A percentile compares a stretch with the other conserved stretches of the same genome.
These are phyloP conservation scores for Epichloe aotearoae DNA, from an alignment of 2,329 filamentous ascomycete species.

Conservation along the genomic window DNA sequence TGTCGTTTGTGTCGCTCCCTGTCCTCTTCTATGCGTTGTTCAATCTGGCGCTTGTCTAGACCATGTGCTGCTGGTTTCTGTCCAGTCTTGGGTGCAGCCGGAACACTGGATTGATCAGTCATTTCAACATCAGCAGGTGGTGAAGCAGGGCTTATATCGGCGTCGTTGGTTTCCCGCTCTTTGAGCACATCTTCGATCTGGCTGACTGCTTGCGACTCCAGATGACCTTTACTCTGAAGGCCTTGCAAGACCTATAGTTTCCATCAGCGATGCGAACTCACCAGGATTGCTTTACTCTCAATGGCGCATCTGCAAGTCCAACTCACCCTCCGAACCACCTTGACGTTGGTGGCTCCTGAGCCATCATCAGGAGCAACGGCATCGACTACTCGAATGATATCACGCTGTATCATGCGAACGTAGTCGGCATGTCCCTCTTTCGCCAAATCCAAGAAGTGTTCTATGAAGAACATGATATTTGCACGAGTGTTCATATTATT, in stretches of 20 bases:
- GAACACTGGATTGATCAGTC: conserved; percentile 27
- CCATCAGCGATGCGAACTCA: not conserved
- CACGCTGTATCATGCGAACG: conserved; percentile 85
- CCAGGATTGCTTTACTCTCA: no score
- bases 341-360: conserved; percentile 83
- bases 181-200: conserved; percentile 78
- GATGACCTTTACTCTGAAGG: conserved; percentile 56
- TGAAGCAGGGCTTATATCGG: conserved; percentile 39
- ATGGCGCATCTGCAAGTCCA: no score
- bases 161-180: conserved; percentile 55
- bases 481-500: conserved; percentile 94
- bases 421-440: conserved; percentile 67
- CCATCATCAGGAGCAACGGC: conserved; percentile 80
- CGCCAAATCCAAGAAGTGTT: conserved; percentile 82
- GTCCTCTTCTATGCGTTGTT: conserved; percentile 95
- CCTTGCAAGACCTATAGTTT: conserved; percentile 47
- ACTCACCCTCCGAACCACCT: conserved; percentile 70
- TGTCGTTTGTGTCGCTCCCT: conserved; percentile 85
- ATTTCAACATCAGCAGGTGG: conserved; percentile 31
- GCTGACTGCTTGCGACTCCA: conserved; percentile 58
- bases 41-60: conserved; percentile 76
- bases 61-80: conserved; percentile 22
- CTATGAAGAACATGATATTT: conserved; percentile 99
- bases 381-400: conserved; percentile 84
- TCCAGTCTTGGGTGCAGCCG: conserved; percentile 24